A percentile compares a stretch with the other conserved stretches of the same genome.
These are phyloP conservation scores for Aspergillus sp. DNA, from an alignment of 2,329 filamentous ascomycete species.

Conservation along the genomic window DNA sequence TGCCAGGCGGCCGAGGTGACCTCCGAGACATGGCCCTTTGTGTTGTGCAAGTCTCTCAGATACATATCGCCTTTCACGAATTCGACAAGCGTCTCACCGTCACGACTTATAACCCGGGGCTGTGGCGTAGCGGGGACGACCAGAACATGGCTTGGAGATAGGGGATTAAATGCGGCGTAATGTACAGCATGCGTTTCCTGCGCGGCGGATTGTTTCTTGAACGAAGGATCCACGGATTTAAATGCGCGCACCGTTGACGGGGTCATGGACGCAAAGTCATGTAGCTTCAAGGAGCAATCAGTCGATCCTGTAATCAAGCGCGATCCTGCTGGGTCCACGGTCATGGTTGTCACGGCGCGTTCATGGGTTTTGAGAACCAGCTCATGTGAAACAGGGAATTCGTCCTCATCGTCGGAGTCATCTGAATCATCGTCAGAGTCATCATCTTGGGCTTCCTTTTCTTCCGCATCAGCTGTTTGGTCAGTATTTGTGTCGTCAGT, in stretches of 20 bases:
- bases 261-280: conserved; percentile 94
- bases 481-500: conserved; percentile 18
- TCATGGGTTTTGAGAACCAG: conserved; percentile 90
- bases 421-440: conserved; percentile 55
- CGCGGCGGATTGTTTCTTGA: conserved; percentile 64
- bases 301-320: conserved; percentile 85
- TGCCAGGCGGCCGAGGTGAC: conserved; percentile 88
- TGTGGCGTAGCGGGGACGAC: conserved; percentile 87
- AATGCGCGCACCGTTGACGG: conserved; percentile 91
- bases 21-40: conserved; percentile 92
- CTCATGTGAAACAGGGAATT: conserved; percentile 90
- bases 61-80: conserved; percentile 99
- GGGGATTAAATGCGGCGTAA: conserved; percentile 78
- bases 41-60: conserved; percentile 92
- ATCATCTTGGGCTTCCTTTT: conserved; percentile 32
- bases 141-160: conserved; percentile 73
- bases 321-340: conserved; percentile 78
- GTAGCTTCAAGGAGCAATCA: conserved; percentile 86
- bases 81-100: conserved; percentile 79
- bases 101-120: conserved; percentile 80
- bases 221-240: conserved; percentile 82
- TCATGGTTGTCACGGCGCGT: conserved; percentile 75
- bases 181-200: conserved; percentile 86
- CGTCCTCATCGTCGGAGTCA: conserved; percentile 77
- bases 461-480: conserved; percentile 9